Evolutionary conservation across 495 filamentous ascomycete genomes (phyloP), one percentile per base, ranked within the genome.

Genomic region (Penicillium robsamsonii): DNA sequence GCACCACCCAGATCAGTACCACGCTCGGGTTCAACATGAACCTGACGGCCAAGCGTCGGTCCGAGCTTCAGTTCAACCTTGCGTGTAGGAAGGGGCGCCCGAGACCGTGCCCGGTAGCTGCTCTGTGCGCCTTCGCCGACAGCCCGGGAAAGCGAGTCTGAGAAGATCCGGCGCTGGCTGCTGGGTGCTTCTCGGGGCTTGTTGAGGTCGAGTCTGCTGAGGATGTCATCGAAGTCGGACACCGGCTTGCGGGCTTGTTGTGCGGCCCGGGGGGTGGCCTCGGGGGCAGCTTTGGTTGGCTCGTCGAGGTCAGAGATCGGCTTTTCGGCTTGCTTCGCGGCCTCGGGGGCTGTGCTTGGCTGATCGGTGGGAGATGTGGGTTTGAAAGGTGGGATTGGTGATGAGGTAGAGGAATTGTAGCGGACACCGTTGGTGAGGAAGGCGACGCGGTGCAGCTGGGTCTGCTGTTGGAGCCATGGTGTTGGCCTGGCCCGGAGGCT

Each of bases 11-110:
- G 54, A 63, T 77, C 73, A 8, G 59, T 24, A 6, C 74, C 75
- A 18, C 56, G 56, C 52, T 73, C 72, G 5, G 70, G 67, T 56
- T 72, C 66, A 53, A 78, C 73, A 7, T 64, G 50, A 18, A 72
- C 62, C 66, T 73, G 69, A 1, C 75, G 73, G 17, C 75, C 75
- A 11, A 78, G 70, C 22, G 63, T 66, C 4, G 75, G 71, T 7
- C 74, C 74, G 20, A 78, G 67, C 63, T 76, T 76, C 52, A 77
- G 50, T 22, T 70, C 63, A 25, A 74, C 51, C 44, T 61, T 64
- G 30, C 62, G 68, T 11, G 46, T 29, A 9, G 60, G 52, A 1
- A 46, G 56, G 17, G 60, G 56, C 10, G n/a, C 20, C 22, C 52
- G 31, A 8, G 40, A 45, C 20, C 42, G 52, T 4, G 17, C 12